Evolutionary conservation across 1,139 yeast species (phyloP).

Genomic region (Lodderomyces pseudojiufengensis): DNA sequence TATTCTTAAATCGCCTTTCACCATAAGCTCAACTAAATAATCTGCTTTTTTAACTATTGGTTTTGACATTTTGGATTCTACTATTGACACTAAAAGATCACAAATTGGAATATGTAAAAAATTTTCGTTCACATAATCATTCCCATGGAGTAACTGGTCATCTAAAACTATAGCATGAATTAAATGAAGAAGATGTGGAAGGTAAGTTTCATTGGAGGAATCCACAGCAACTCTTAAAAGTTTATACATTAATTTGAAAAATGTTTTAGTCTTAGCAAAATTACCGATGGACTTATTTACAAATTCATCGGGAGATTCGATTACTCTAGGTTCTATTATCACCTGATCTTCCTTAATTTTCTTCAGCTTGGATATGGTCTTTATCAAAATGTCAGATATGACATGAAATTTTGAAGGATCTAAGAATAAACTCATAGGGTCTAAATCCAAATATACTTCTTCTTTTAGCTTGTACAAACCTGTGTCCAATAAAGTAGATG

Average conservation of each 20-base stretch:
- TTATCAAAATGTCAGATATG: slow-evolving; percentile 30
- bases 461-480: slow-evolving; percentile 46
- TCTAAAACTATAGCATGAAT: slow-evolving; percentile 63
- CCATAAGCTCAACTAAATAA: slow-evolving; percentile 45
- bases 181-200: slow-evolving; percentile 61
- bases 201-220: slow-evolving; percentile 47
- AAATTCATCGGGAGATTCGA: slow-evolving; percentile 35
- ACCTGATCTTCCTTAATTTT: slow-evolving; percentile 35
- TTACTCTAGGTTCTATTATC: slow-evolving; percentile 32
- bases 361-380: slow-evolving; percentile 23
- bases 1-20: slow-evolving; percentile 46
- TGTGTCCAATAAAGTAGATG: slow-evolving; percentile 36
- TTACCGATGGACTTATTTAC: slow-evolving; percentile 41
- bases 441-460: slow-evolving; percentile 30
- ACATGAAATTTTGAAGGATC: slow-evolving; percentile 35
- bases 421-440: slow-evolving; percentile 36
- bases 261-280: slow-evolving; percentile 48
- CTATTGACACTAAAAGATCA: slow-evolving; percentile 49
- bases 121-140: slow-evolving; percentile 35
- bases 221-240: slow-evolving; percentile 50
- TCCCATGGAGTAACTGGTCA: slow-evolving; percentile 43
- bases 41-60: slow-evolving; percentile 53
- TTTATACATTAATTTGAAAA: slow-evolving; percentile 57
- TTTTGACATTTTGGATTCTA: slow-evolving; percentile 50
- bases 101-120: slow-evolving; percentile 55